A percentile compares a stretch with the other conserved stretches of the same genome.
These are phyloP conservation scores for Gleditsia sinensis DNA, from an alignment of 306 rosid species.

Conservation along the genomic window DNA sequence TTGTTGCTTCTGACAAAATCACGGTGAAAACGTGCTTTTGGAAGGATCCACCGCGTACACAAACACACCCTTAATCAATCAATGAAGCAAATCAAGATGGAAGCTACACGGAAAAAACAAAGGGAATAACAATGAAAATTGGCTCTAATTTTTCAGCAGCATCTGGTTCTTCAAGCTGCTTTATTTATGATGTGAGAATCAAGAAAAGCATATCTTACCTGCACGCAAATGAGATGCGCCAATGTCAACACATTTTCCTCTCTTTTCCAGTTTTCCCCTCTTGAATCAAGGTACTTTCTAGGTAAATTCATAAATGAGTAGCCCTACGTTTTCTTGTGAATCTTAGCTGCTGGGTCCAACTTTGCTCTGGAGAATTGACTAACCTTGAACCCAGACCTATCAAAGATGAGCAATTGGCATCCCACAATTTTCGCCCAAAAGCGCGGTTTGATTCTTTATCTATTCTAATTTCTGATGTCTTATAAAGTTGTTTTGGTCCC, in stretches of 20 bases:
- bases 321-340: background rate
- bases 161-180: constrained; percentile 12
- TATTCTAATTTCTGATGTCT: background rate
- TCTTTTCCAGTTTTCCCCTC: background rate
- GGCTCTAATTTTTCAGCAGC: background rate
- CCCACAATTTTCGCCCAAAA: background rate
- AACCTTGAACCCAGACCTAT: background rate
- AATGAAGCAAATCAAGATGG: no score
- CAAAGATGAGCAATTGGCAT: background rate
- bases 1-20: no score
- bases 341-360: background rate
- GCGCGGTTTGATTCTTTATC: background rate
- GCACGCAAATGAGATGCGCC: background rate
- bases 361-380: background rate
- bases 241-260: background rate
- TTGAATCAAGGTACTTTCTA: background rate
- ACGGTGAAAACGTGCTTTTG: no score
- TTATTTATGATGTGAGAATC: background rate
- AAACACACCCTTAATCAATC: no score
- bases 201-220: constrained; percentile 7
- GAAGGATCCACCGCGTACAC: no score
- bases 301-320: background rate
- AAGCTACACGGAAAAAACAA: no score
- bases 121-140: background rate
- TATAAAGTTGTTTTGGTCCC: background rate